Base-by-base conservation (phyloP, 2,329 filamentous ascomycete genomes). In the Fusarium nodosum region DNA sequence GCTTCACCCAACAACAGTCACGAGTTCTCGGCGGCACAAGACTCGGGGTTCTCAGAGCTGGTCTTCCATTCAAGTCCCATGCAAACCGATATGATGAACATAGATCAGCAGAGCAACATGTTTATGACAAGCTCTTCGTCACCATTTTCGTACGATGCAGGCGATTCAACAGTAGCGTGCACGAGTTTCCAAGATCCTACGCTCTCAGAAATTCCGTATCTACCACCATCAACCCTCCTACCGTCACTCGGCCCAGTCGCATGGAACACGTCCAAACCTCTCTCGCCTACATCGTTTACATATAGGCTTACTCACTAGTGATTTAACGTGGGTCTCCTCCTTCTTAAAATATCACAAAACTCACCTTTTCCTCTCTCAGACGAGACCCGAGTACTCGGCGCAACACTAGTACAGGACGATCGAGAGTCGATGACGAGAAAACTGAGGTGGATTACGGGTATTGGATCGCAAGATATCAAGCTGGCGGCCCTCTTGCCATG, bases 351-450 rank as follows among this genome's bases (percentile, higher is more conserved):
- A 13, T 24, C 15, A 10, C 24, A 34, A 9, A 12, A 4, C 44
- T 45, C 22, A 33, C 28, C 20, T 1, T 3, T 30, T 24, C 15
- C 16, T 30, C 5, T 22, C 3, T 3, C 51, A 50, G 38, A 57
- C 8, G 22, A 28, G 18, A n/a, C 2, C n/a, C 8, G 20, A 18
- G 34, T 48, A 36, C 30, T 57, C 46, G 24, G n/a, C 5, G 15
- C 41, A n/a, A 30, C 22, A 7, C 18, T 60, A 16, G 22, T 34
- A 60, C 31, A 18, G 11, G n/a, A 15, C 22, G 22, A 33, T 34
- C 51, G 51, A n/a, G 15, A 60, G 10, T n/a, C 24, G 3, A 36
- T 56, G 51, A 47, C 13, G 8, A n/a, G 34, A 11, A 55, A 26
- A n/a, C 5, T 39, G 0, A 31, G 10, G 5, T 39, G 39, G 50